A percentile compares a stretch with the other conserved stretches of the same genome.
These are phyloP conservation scores for Cystobasidium slooffiae DNA, from an alignment of 1,284 basidiomycete species.

Conservation along the genomic window DNA sequence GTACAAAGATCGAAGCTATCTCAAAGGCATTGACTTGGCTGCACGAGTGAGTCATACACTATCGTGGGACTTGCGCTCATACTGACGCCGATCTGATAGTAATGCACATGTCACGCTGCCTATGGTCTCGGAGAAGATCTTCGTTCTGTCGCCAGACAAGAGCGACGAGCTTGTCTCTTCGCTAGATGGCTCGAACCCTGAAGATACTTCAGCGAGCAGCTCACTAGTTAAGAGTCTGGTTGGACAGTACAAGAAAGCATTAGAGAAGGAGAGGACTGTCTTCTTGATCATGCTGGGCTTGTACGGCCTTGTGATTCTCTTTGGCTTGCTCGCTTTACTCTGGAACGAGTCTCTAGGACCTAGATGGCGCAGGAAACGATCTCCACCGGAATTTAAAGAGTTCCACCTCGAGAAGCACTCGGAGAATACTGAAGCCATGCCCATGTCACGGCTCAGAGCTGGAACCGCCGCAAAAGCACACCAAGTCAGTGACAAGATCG, in stretches of 20 bases:
- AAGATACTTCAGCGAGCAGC: slow-evolving; percentile 44
- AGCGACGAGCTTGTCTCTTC: slow-evolving; percentile 68
- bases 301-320: slow-evolving; percentile 75
- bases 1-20: slow-evolving; percentile 82
- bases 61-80: no score
- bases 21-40: slow-evolving; percentile 89
- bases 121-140: slow-evolving; percentile 69
- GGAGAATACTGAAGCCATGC: background rate
- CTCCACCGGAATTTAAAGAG: background rate
- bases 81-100: slow-evolving; percentile 22
- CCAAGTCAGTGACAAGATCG: background rate
- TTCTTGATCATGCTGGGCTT: slow-evolving; percentile 79
- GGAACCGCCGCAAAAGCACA: background rate
- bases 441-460: background rate
- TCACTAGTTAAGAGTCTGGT: slow-evolving; percentile 71
- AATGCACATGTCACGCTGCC: slow-evolving; percentile 81
- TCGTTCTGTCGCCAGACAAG: slow-evolving; percentile 71
- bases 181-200: slow-evolving; percentile 40
- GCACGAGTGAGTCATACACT: slow-evolving; percentile 65
- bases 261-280: slow-evolving; percentile 79
- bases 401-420: slow-evolving; percentile 18
- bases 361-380: slow-evolving; percentile 61
- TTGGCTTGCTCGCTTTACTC: slow-evolving; percentile 68
- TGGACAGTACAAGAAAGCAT: slow-evolving; percentile 69
- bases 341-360: slow-evolving; percentile 68